A percentile compares a stretch with the other conserved stretches of the same genome.
These are phyloP conservation scores for Xylaria venustula DNA, from an alignment of 495 filamentous ascomycete genomes.

Conservation along the genomic window DNA sequence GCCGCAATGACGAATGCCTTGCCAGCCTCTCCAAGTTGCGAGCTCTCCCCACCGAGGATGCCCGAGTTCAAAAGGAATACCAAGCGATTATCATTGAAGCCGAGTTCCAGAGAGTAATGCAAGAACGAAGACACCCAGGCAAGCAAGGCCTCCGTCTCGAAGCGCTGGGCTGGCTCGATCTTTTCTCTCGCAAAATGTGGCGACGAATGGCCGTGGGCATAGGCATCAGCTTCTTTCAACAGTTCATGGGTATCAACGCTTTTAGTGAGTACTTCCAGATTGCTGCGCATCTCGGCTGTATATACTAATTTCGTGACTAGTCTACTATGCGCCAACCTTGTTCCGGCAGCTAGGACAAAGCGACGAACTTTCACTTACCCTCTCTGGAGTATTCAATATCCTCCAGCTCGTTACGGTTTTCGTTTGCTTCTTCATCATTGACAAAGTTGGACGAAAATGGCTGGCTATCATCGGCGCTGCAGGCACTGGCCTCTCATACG, in stretches of 20 bases:
- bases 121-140: slow-evolving; percentile 44
- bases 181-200: neutral
- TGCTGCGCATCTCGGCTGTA: no score
- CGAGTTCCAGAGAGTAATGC: slow-evolving; percentile 47
- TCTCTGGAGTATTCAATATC: neutral
- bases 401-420: neutral
- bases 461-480: slow-evolving; percentile 37
- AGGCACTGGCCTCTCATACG: slow-evolving; percentile 39
- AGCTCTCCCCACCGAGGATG: slow-evolving; percentile 38
- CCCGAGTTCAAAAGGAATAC: slow-evolving; percentile 48
- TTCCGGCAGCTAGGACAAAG: slow-evolving; percentile 50
- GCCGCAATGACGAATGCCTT: slow-evolving; percentile 48
- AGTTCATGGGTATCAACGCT: slow-evolving; percentile 40
- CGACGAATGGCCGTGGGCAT: slow-evolving; percentile 24
- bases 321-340: neutral
- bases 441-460: neutral
- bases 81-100: slow-evolving; percentile 53
- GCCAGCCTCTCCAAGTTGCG: slow-evolving; percentile 47
- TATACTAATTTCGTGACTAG: no score
- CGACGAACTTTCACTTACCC: neutral
- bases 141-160: slow-evolving; percentile 18
- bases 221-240: slow-evolving; percentile 27
- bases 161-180: neutral
- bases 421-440: slow-evolving; percentile 8
- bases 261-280: slow-evolving; percentile 4